Percentiles rank a stretch among this genome's conserved stretches.
Evolutionary conservation across 2,329 filamentous ascomycete genomes (phyloP).

Genomic region (Aureobasidium musti): DNA sequence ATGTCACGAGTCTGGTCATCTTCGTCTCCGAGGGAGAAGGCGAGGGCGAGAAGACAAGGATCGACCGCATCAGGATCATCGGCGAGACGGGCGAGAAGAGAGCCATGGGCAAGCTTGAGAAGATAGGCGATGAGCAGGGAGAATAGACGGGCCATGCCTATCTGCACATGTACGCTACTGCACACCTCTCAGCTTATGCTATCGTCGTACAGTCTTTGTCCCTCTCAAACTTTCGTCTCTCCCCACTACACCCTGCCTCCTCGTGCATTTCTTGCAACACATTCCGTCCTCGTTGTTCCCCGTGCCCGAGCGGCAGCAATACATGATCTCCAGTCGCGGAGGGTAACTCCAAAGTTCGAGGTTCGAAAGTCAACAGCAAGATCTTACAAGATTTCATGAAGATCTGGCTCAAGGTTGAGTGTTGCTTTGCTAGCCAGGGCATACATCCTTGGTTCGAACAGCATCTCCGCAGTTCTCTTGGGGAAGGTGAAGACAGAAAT

Average conservation of each 20-base stretch:
- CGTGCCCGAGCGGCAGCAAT: too few relatives aligned
- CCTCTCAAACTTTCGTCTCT: neutral
- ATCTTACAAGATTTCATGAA: too few relatives aligned
- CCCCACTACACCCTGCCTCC: neutral
- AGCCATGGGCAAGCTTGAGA: conserved; percentile 92
- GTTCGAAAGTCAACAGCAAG: too few relatives aligned
- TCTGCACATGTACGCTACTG: neutral
- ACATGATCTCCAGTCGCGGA: neutral
- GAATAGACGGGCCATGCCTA: conserved; percentile 48
- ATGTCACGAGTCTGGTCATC: conserved; percentile 79
- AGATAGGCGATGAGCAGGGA: conserved; percentile 76
- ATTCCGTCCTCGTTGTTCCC: neutral
- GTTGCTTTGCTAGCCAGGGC: conserved; percentile 1
- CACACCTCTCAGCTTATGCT: neutral
- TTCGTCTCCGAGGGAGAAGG: conserved; percentile 82
- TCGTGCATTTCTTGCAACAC: neutral
- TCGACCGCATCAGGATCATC: conserved; percentile 77
- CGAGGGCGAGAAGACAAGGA: conserved; percentile 78
- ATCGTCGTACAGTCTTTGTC: neutral
- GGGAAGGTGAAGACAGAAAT: neutral
- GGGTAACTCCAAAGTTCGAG: neutral
- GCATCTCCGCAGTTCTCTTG: neutral
- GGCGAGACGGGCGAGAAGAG: conserved; percentile 90
- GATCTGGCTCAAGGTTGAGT: neutral
- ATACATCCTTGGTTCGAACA: neutral